A percentile compares a stretch with the other conserved stretches of the same genome.
These are phyloP conservation scores for Neoascochyta sp. DNA, from an alignment of 2,329 filamentous ascomycete species.

Conservation along the genomic window DNA sequence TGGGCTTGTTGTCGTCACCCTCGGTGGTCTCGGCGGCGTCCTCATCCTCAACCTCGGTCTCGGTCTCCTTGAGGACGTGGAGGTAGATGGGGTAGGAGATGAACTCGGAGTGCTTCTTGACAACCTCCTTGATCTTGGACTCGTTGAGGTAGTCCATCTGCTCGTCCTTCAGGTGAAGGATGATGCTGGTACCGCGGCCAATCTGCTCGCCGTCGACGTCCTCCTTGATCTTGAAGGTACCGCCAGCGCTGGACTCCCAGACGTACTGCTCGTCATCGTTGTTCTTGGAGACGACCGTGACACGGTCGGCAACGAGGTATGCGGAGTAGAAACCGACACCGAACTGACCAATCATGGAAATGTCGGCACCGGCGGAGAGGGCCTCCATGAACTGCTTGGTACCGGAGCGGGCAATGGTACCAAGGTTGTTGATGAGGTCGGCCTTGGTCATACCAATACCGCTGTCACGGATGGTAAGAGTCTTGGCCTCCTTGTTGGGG, in stretches of 20 bases:
- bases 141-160: constrained; percentile 98
- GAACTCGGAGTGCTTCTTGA: constrained; percentile 99
- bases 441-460: constrained; percentile 99
- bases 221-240: constrained; percentile 88
- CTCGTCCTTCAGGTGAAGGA: constrained; percentile 99
- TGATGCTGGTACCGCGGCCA: constrained; percentile 94
- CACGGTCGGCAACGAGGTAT: constrained; percentile 96
- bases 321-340: constrained; percentile 99
- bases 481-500: constrained; percentile 96
- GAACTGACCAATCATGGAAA: constrained; percentile 99
- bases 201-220: constrained; percentile 89
- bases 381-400: constrained; percentile 99
- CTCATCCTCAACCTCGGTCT: constrained; percentile 98
- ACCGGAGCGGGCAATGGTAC: constrained; percentile 97
- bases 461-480: constrained; percentile 91
- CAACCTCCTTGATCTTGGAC: constrained; percentile 99
- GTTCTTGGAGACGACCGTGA: constrained; percentile 95
- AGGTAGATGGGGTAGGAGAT: constrained; percentile 99
- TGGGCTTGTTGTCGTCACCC: constrained; percentile 88
- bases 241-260: constrained; percentile 97
- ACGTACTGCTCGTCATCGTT: constrained; percentile 99
- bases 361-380: constrained; percentile 94
- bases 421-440: constrained; percentile 99
- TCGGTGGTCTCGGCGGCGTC: constrained; percentile 67
- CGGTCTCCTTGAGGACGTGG: constrained; percentile 97